Evolutionary conservation across 352 stramenopile species (phyloP).

Genomic region (Phytophthora hybrid): DNA sequence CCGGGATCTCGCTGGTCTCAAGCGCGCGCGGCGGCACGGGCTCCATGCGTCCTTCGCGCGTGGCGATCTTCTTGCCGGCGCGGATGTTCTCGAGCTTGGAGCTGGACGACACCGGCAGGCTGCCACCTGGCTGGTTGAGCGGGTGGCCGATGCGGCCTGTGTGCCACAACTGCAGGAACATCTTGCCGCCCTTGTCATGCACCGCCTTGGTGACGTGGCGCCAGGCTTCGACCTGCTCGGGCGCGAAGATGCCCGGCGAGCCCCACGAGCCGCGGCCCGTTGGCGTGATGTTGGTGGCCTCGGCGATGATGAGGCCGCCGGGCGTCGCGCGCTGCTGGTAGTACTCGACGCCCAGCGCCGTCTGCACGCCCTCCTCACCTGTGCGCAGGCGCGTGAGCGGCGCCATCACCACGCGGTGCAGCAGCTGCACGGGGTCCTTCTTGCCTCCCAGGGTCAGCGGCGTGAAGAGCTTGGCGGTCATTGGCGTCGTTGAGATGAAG

Average conservation of each 20-base stretch:
- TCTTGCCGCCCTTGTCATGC: constrained; percentile 77
- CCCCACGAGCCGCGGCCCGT: constrained; percentile 55
- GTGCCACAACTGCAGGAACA: constrained; percentile 92
- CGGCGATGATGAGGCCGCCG: constrained; percentile 68
- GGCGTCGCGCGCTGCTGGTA: constrained; percentile 65
- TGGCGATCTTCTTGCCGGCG: constrained; percentile 51
- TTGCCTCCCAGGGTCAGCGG: constrained; percentile 66
- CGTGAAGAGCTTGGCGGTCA: constrained; percentile 65
- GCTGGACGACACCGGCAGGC: constrained; percentile 69
- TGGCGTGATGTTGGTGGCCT: constrained; percentile 67
- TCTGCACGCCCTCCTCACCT: constrained; percentile 52
- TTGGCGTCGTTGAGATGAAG: constrained; percentile 16
- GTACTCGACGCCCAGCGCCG: constrained; percentile 57
- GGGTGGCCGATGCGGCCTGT: constrained; percentile 79
- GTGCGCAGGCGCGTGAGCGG: constrained; percentile 62
- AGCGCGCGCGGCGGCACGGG: constrained; percentile 70
- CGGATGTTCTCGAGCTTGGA: constrained; percentile 45
- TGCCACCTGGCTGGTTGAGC: constrained; percentile 62
- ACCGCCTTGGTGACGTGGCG: constrained; percentile 64
- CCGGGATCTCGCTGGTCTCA: constrained; percentile 74
- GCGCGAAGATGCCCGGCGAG: constrained; percentile 63
- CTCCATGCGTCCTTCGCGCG: constrained; percentile 50
- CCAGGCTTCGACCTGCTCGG: constrained; percentile 65
- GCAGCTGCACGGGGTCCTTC: constrained; percentile 54
- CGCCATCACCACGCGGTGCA: constrained; percentile 77